phyloP scores from a whole-genome alignment of 108 stramenopile species.

The Cyclotella cryptica region DNA sequence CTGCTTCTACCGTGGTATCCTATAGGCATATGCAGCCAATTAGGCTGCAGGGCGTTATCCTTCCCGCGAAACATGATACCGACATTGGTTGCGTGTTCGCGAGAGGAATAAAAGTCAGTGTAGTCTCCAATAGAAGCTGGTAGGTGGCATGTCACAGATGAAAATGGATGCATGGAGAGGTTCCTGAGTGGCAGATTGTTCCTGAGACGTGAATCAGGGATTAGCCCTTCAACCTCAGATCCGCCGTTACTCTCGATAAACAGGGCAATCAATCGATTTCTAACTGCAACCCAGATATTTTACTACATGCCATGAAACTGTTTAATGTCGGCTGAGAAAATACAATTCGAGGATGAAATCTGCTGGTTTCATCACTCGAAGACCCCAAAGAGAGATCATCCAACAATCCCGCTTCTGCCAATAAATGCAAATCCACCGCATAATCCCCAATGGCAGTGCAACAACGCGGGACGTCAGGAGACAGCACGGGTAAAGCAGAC shows the following conservation, averaged over 20 bases:
- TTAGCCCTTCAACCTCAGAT: slow-evolving; percentile 22
- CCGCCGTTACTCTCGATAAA: slow-evolving; percentile 47
- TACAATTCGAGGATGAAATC: slow-evolving; percentile 56
- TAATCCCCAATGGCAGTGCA: slow-evolving; percentile 79
- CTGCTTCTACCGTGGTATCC: slow-evolving; percentile 93
- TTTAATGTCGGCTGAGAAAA: slow-evolving; percentile 67
- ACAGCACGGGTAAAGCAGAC: background rate
- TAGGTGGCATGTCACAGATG: slow-evolving; percentile 65
- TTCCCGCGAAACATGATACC: slow-evolving; percentile 94
- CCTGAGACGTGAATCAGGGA: slow-evolving; percentile 30
- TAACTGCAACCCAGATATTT: slow-evolving; percentile 73
- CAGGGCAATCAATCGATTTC: slow-evolving; percentile 67
- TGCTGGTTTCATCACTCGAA: slow-evolving; percentile 10
- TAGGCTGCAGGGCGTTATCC: slow-evolving; percentile 92
- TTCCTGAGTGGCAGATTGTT: slow-evolving; percentile 47
- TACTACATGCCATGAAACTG: slow-evolving; percentile 69
- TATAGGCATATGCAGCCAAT: slow-evolving; percentile 93
- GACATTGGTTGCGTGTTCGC: slow-evolving; percentile 94
- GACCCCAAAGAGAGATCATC: slow-evolving; percentile 28
- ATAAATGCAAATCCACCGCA: slow-evolving; percentile 70
- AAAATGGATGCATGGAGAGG: slow-evolving; percentile 55
- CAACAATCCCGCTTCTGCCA: slow-evolving; percentile 83
- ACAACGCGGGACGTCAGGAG: slow-evolving; percentile 52
- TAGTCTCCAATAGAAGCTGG: slow-evolving; percentile 90
- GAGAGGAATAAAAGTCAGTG: slow-evolving; percentile 93